Conservation (phyloP, 108 stramenopile species). For the Discostella stelligeroides region DNA sequence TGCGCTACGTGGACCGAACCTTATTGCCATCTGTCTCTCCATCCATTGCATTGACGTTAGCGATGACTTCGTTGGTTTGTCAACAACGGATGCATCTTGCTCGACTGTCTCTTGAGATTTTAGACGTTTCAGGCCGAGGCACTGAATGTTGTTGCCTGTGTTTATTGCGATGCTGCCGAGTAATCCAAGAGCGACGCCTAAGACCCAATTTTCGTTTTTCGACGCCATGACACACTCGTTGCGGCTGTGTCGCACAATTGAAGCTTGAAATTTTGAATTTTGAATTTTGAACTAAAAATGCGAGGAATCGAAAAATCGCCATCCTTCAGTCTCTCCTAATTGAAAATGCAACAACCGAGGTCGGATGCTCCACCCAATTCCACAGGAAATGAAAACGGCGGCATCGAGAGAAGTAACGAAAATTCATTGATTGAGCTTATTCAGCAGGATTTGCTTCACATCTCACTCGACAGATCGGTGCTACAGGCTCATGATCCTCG, state of each 20-base stretch:
- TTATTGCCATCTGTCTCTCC: background rate
- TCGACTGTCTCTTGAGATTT: slow-evolving; percentile 5
- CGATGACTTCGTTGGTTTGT: background rate
- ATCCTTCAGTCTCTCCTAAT: too few species aligned
- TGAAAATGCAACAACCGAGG: too few species aligned
- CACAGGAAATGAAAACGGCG: background rate
- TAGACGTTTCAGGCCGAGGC: slow-evolving; percentile 40
- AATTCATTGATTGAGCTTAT: background rate
- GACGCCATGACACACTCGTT: slow-evolving; percentile 19
- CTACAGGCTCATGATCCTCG: slow-evolving; percentile 5
- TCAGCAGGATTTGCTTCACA: slow-evolving; percentile 7
- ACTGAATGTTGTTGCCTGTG: slow-evolving; percentile 79
- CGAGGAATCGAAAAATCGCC: too few species aligned
- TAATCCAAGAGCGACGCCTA: slow-evolving; percentile 67
- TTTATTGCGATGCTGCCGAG: slow-evolving; percentile 74
- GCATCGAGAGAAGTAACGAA: background rate
- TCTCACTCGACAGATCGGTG: slow-evolving; percentile 1
- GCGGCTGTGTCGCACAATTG: too few species aligned
- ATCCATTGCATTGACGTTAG: background rate
- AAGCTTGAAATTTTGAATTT: too few species aligned
- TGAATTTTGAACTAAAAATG: too few species aligned
- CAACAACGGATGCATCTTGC: background rate
- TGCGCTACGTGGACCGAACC: slow-evolving; percentile 19
- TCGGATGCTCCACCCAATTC: too few species aligned
- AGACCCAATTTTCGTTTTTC: slow-evolving; percentile 46